Base-by-base conservation (phyloP, 805 yeast species). In the Helenozyma rhizophorensis region DNA sequence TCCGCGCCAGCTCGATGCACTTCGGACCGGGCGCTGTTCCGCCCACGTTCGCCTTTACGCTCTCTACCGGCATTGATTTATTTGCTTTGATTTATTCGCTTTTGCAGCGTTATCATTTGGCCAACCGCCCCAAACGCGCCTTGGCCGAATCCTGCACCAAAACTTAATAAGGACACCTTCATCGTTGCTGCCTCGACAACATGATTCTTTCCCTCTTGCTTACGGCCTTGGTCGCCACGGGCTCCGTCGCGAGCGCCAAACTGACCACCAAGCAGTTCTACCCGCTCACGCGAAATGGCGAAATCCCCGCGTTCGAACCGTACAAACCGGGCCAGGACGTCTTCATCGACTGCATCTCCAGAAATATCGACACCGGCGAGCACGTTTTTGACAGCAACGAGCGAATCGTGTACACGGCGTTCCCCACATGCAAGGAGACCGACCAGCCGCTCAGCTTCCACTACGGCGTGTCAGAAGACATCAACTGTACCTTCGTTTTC, bases 331-430 rank as follows among this genome's bases (percentile, higher is more conserved):
- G 71, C 4, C 73, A 76, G 30, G 56, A 51, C 6, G 53, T 81
- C 10, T 56, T 68, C 27, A 47, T 81, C 31, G 74, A 71, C 43
- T 83, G 93, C 53, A 82, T 78, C 39, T 56, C 72, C 30, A 65
- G 93, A 48, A 74, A 80, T 42, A 83, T 83, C 33, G 85, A 80
- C 25, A 75, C 68, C 40, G 93, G 93, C 34, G 90, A 83, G 52
- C 90, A 83, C 60, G 67, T 73, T 37, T 78, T 79, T 41, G 87
- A 81, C 49, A 67, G 65, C n/a, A 58, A 70, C n/a, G 73, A 74
- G 7, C 62, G 74, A 36, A 75, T 83, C 34, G 53, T 80, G 12
- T 82, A 77, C 45, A 67, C 54, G 2, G 60, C 72, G 4, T 79
- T 82, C 44, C 83, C 87, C 2, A 57, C 46, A 5, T 83, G 93